These are phyloP conservation scores for Hydnomerulius pinastri DNA, from an alignment of 768 basidiomycete species.

Conservation along the genomic window DNA sequence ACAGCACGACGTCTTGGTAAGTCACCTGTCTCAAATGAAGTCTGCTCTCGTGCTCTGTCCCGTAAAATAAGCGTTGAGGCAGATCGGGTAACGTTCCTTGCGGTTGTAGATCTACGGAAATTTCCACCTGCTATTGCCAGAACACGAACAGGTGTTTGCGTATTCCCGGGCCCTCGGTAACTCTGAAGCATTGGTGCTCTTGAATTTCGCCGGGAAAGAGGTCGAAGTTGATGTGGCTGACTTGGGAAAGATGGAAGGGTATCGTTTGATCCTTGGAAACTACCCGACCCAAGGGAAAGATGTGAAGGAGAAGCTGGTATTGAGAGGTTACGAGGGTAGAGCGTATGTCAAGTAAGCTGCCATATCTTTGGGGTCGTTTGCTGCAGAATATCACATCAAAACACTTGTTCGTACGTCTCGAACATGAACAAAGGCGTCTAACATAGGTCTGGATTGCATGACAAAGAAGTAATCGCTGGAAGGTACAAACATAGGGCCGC, in stretches of 20 bases:
- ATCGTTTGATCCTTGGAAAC: slow-evolving; percentile 26
- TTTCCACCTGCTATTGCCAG: slow-evolving; percentile 49
- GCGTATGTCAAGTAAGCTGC: slow-evolving; percentile 18
- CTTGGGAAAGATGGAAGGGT: slow-evolving; percentile 6
- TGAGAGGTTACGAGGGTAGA: slow-evolving; percentile 33
- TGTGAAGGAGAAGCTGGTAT: slow-evolving; percentile 5
- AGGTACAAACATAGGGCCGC: too few relatives aligned
- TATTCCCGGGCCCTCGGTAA: slow-evolving; percentile 46
- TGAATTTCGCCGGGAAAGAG: slow-evolving; percentile 46
- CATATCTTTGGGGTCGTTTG: background rate
- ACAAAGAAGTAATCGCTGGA: too few relatives aligned
- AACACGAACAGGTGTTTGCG: slow-evolving; percentile 54
- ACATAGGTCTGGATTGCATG: too few relatives aligned
- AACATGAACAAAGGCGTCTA: too few relatives aligned
- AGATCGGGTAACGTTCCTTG: background rate
- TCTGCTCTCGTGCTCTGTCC: background rate
- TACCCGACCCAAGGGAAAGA: slow-evolving; percentile 14
- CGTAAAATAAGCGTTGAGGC: background rate
- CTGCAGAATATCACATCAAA: background rate
- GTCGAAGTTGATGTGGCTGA: slow-evolving; percentile 16
- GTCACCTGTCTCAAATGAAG: slow-evolving; percentile 18
- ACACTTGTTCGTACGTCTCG: background rate
- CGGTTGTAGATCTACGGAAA: slow-evolving; percentile 56
- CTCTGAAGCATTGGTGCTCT: slow-evolving; percentile 39
- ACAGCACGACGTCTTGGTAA: slow-evolving; percentile 52